Percentiles rank a stretch among this genome's conserved stretches.
Conservation (phyloP, 768 basidiomycete genomes). For the Mycena rosella region DNA sequence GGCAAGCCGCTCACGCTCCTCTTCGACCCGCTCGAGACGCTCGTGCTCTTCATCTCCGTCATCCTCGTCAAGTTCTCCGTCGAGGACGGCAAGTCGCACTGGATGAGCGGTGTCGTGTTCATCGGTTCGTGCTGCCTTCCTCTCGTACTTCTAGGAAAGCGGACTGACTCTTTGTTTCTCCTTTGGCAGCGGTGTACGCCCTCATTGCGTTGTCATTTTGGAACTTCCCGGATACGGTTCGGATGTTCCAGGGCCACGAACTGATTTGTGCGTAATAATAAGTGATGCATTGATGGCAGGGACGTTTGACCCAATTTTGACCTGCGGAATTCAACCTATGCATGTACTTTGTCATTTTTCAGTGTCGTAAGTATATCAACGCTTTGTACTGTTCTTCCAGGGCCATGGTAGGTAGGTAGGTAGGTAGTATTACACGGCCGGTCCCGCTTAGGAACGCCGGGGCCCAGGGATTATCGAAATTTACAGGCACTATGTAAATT, state of each 20-base stretch:
- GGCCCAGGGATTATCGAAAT: too few species aligned
- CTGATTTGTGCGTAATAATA: background rate
- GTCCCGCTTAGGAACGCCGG: too few species aligned
- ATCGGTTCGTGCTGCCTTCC: conserved; percentile 26
- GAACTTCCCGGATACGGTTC: background rate
- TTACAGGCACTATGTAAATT: too few species aligned
- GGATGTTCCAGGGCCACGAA: background rate
- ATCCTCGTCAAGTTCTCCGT: conserved; percentile 4
- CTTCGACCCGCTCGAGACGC: background rate
- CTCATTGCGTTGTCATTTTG: background rate
- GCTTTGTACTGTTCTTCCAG: too few species aligned
- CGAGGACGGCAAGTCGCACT: conserved; percentile 56
- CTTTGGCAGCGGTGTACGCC: background rate
- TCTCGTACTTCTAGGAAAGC: too few species aligned
- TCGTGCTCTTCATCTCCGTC: conserved; percentile 15
- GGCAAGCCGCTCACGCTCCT: background rate
- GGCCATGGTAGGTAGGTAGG: too few species aligned
- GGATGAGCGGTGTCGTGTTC: conserved; percentile 58
- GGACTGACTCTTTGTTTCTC: background rate
- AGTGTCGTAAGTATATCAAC: too few species aligned
- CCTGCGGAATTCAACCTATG: too few species aligned
- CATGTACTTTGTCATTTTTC: too few species aligned
- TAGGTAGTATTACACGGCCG: too few species aligned
- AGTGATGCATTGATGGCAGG: background rate
- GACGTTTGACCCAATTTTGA: too few species aligned